These are phyloP conservation scores for Flammula alnicola DNA, from an alignment of 1,284 basidiomycete species.

Conservation along the genomic window DNA sequence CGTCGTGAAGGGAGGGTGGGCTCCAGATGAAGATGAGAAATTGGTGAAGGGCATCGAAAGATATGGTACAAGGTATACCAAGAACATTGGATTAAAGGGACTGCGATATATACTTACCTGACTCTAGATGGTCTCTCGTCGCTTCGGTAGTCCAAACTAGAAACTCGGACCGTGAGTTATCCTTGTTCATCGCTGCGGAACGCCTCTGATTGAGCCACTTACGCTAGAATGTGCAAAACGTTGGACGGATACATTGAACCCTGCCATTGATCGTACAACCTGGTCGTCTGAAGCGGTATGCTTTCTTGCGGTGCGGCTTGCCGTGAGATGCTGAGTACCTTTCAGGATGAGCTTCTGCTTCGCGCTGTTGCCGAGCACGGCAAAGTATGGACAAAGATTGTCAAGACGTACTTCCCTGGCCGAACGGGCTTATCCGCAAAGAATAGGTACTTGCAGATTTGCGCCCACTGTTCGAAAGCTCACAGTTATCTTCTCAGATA, in stretches of 20 bases:
- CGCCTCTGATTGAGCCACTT: constrained; percentile 19
- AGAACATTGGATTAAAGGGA: background rate
- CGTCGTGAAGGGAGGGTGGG: constrained; percentile 61
- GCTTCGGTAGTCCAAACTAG: constrained; percentile 55
- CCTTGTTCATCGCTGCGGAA: constrained; percentile 9
- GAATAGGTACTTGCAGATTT: constrained; percentile 47
- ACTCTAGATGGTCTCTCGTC: constrained; percentile 56
- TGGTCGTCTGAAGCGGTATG: constrained; percentile 57
- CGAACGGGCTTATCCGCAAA: constrained; percentile 61
- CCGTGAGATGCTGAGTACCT: constrained; percentile 17
- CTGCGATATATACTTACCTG: constrained; percentile 7
- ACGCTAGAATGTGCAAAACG: constrained; percentile 58
- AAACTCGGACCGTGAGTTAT: constrained; percentile 57
- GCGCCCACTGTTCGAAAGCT: constrained; percentile 7
- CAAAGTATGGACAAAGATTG: constrained; percentile 63
- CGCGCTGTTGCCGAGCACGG: constrained; percentile 56
- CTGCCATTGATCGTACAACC: constrained; percentile 58
- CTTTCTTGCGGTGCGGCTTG: constrained; percentile 5
- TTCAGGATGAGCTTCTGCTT: constrained; percentile 53
- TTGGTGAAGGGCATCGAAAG: constrained; percentile 57
- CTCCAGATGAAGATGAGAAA: constrained; percentile 58
- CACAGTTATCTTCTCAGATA: constrained; percentile 34
- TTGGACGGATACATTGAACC: constrained; percentile 62
- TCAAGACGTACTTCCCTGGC: constrained; percentile 59
- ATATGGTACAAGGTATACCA: constrained; percentile 51